These are phyloP conservation scores for Didymella lethalis DNA, from an alignment of 2,329 filamentous ascomycete species.

Conservation along the genomic window DNA sequence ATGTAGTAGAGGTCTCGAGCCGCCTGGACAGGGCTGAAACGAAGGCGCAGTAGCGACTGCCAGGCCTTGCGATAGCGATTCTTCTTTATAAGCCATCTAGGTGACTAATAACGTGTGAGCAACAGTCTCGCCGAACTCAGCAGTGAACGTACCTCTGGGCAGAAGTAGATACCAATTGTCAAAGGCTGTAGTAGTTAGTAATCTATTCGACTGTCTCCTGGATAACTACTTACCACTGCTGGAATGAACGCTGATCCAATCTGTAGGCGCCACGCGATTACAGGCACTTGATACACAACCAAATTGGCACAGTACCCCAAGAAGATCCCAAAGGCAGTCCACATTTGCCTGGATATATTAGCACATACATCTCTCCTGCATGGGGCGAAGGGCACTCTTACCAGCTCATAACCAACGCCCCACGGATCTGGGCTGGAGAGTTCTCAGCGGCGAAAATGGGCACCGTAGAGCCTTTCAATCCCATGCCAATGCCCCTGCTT, in stretches of 20 bases:
- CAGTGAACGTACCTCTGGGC: constrained; percentile 43
- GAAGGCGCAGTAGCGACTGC: constrained; percentile 50
- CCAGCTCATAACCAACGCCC: constrained; percentile 58
- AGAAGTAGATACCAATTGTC: constrained; percentile 42
- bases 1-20: constrained; percentile 54
- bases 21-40: constrained; percentile 52
- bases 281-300: constrained; percentile 42
- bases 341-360: constrained; percentile 51
- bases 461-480: constrained; percentile 47
- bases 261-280: constrained; percentile 52
- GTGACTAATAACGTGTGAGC: constrained; percentile 22
- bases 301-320: constrained; percentile 42
- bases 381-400: neutral
- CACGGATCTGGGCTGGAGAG: constrained; percentile 56
- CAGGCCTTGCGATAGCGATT: constrained; percentile 51
- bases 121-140: too few species aligned
- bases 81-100: constrained; percentile 51
- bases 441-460: constrained; percentile 58
- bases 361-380: neutral
- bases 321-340: constrained; percentile 42
- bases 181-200: constrained; percentile 2
- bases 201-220: too few species aligned
- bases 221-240: constrained; percentile 30
- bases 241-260: constrained; percentile 52
- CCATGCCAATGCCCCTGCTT: constrained; percentile 38